Evolutionary conservation across 2,329 filamentous ascomycete genomes (phyloP).

Genomic region (Monosporascus sp.): DNA sequence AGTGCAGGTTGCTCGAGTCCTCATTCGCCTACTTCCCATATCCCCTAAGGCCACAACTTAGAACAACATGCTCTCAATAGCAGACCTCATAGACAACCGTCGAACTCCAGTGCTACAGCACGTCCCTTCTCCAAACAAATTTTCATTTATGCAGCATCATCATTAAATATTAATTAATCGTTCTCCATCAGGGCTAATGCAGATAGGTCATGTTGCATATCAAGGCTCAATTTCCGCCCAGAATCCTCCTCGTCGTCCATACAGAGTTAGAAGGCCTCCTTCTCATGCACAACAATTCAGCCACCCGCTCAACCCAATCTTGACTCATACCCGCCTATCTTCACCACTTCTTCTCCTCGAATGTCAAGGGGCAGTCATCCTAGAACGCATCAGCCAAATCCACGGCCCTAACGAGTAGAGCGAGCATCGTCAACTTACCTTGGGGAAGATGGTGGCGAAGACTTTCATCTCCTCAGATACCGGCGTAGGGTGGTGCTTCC

Average conservation of each 20-base stretch:
- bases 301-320: neutral
- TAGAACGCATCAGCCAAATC: conserved; percentile 32
- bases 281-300: neutral
- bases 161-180: too few relatives aligned
- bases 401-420: conserved; percentile 1
- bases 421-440: conserved; percentile 52
- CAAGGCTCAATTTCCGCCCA: too few relatives aligned
- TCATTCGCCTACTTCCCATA: too few relatives aligned
- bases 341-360: conserved; percentile 50
- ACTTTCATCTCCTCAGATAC: conserved; percentile 93
- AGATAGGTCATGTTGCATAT: too few relatives aligned
- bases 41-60: too few relatives aligned
- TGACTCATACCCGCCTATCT: neutral
- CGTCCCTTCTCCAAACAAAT: too few relatives aligned
- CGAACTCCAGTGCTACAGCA: too few relatives aligned
- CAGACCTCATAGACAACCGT: too few relatives aligned
- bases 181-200: too few relatives aligned
- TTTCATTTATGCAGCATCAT: too few relatives aligned
- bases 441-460: conserved; percentile 96
- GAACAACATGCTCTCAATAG: too few relatives aligned
- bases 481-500: conserved; percentile 81
- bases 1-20: too few relatives aligned
- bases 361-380: conserved; percentile 80
- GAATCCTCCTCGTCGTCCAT: neutral
- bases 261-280: neutral